These are phyloP conservation scores for Rhodomyrtus psidioides DNA, from an alignment of 441 rosid species.

Conservation along the genomic window DNA sequence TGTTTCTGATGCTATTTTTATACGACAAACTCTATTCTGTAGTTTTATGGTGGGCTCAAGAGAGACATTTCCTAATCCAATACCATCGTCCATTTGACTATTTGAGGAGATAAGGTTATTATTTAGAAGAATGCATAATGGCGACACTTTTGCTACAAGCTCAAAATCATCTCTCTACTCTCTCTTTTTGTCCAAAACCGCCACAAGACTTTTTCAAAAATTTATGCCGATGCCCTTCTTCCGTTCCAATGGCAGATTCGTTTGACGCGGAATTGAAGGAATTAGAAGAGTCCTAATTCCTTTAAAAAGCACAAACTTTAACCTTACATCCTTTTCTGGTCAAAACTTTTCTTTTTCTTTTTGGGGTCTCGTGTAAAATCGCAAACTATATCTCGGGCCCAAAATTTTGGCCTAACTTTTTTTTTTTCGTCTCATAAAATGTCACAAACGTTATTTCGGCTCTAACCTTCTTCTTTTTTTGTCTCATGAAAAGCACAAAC, in stretches of 20 bases:
- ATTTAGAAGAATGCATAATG: not conserved
- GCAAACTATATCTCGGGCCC: too few species aligned
- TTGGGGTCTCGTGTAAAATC: too few species aligned
- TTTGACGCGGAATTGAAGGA: not conserved
- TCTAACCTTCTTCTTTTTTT: too few species aligned
- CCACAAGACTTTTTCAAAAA: not conserved
- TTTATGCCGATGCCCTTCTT: not conserved
- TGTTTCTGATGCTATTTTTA: not conserved
- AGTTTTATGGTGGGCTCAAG: not conserved
- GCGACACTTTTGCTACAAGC: not conserved
- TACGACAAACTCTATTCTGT: not conserved
- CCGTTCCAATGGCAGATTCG: not conserved
- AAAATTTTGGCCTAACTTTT: too few species aligned
- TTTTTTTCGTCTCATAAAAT: too few species aligned
- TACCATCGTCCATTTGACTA: not conserved
- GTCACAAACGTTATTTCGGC: too few species aligned
- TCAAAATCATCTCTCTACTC: not conserved
- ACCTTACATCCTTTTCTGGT: not conserved
- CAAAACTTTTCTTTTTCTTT: not conserved
- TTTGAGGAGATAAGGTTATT: not conserved
- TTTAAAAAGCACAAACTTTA: too few species aligned
- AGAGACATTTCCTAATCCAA: not conserved
- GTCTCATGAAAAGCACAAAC: too few species aligned
- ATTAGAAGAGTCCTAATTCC: too few species aligned
- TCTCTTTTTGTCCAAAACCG: fast-evolving